Base-by-base conservation (phyloP, 164 flowering plant genomes). In the Liquidambar formosana region DNA sequence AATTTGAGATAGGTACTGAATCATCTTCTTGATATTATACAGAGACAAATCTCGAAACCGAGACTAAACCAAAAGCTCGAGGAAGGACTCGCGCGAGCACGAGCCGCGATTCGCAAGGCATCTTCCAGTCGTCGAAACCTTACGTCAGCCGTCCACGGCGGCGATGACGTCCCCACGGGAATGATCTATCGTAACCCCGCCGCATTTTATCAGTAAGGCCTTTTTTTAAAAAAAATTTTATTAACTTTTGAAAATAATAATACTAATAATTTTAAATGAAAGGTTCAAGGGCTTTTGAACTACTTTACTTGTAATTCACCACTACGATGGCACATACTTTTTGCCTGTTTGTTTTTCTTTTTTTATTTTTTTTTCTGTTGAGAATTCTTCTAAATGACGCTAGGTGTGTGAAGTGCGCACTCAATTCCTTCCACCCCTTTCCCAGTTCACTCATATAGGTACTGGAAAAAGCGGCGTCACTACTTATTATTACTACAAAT, bases 121-220 rank as follows among this genome's bases (percentile, higher is more conserved):
- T 79, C 79, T 46, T 66, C 65, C 10, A 69, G 15, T 3, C 23
- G 21, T 14, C 41, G 63, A 56, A 80, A 77, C 60, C 21, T 53
- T 10, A 75, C 85, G 10, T 12, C 57, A 12, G 45, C 49, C 13
- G 9, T 57, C 13, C 11, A 61, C 58, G 51, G 33, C 25, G 71
- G 56, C 12, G 57, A 66, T 28, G 77, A 71, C 41, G 26, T 71
- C 14, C 75, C 75, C 11, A 45, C 45, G 26, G 70, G 67, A 33
- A 53, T 18, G 22, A 71, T 90, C 18, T 90, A 88, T 53, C 88
- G 80, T 12, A 88, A 88, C 56, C 76, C 89, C 33, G 33, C 57
- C 52, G 84, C 87, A 54, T 90, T 90, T 72, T 75, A 78, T 72
- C 91, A 65, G 96, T 90, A 74, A 82, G 89, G 19, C 2, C 22